Base-by-base conservation (phyloP, 2,329 filamentous ascomycete species). In the Fusarium ambrosium region DNA sequence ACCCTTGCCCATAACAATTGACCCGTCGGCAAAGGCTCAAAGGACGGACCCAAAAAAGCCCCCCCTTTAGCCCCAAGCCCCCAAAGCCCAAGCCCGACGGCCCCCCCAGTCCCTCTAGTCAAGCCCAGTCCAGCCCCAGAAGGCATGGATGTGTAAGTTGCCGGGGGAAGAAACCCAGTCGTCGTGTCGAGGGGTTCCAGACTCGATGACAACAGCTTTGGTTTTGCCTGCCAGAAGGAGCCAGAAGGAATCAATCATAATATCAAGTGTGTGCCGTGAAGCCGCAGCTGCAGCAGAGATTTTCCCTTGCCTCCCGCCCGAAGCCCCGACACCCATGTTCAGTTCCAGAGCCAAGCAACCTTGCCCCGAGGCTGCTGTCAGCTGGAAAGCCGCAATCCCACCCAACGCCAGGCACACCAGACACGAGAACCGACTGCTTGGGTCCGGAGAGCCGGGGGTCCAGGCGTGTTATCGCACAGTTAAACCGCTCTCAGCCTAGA, bases 381-480 rank as follows among this genome's bases (percentile, higher is more conserved):
- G 39, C 51, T 51, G 45, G 45, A 51, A 51, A 66, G 41, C 45
- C 22, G 24, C 48, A 70, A 73, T 73, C 53, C 66, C 58, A 65
- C 64, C 68, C 43, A 63, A 53, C 36, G 32, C 45, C 63, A 74
- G 69, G 43, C 55, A 63, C 62, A 56, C 56, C 48, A 56, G 53
- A 64, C 68, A 24, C 60, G 22, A 67, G 72, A 78, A 76, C 77
- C 77, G 77, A 78, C 74, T 78, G 64, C 69, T 79, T 77, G 77
- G 77, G 74, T 77, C 77, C 68, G 67, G 73, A 66, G 65, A 71
- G 68, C 72, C 58, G 60, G 61, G 72, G 75, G 64, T 64, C n/a
- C 56, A 55, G 64, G 62, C 53, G 60, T 51, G 72, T 64, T 72
- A 70, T 75, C 69, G 64, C 62, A 29, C 64, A 64, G 48, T 76